Evolutionary conservation across 2,329 filamentous ascomycete species (phyloP), one percentile per base, ranked within the genome.

Genomic region (Trichoderma koningii): DNA sequence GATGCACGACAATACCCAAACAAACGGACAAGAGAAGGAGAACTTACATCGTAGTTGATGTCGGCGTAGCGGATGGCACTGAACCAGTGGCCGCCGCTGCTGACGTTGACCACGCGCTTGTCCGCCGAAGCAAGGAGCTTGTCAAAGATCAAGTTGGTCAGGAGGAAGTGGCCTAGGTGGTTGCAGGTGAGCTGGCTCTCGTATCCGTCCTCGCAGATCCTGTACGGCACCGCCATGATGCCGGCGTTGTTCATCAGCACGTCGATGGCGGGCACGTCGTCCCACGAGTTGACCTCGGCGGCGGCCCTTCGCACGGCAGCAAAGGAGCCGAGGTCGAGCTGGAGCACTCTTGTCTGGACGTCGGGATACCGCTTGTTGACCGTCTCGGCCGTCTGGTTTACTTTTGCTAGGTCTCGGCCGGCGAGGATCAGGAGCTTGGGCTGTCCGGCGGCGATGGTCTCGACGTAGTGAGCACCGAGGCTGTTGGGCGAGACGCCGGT

Each of bases 191-290:
- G 78, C 64, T 81, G 79, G 61, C 72, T 71, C 71, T 82, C 80
- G 64, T 77, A 71, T 3, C 80, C 80, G 7, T 81, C 78, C 4
- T 70, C 67, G 30, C 73, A 75, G 17, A 74, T 64, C 5, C 68
- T 71, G 59, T 75, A 77, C 26, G 75, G 72, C 5, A 69, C 65
- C 3, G 70, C 75, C 76, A 80, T 81, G 30, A 82, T 68, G 19
- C 74, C 80, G 1, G 81, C 80, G 63, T 78, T 82, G 69, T 81
- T 80, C 66, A 82, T 70, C n/a, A 82, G 63, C 26, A 81, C 74
- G 6, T 71, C 63, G 71, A 77, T 76, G 3, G 70, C 69, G 2
- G 76, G 70, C 5, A 69, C 66, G 50, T 68, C 66, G 10, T 57
- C 55, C 67, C 67, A 69, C 1, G 51, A 45, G 34, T 67, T 66